Conservation (phyloP, 495 filamentous ascomycete genomes). For the Elasticomyces elasticus region DNA sequence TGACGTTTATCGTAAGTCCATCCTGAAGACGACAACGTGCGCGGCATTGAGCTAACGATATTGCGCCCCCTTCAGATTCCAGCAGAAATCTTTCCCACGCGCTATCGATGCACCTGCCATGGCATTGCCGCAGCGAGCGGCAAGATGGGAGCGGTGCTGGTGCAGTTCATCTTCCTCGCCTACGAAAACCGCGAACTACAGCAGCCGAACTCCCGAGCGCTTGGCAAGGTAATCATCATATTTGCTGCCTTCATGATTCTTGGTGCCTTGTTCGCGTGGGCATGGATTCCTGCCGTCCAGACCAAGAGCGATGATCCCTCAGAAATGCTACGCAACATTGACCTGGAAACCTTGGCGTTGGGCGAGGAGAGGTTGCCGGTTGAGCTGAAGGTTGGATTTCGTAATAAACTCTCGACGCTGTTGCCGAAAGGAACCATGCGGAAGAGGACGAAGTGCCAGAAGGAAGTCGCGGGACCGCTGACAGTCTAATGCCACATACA, state of each 20-base stretch:
- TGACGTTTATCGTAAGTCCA: slow-evolving; percentile 53
- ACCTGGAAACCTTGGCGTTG: neutral
- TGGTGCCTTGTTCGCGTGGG: slow-evolving; percentile 1
- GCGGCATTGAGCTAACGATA: no score
- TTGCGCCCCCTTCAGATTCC: no score
- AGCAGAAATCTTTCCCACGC: slow-evolving; percentile 37
- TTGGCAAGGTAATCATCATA: slow-evolving; percentile 1
- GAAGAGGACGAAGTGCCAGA: neutral
- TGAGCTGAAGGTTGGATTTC: neutral
- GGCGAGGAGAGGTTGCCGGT: neutral
- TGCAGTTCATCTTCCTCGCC: slow-evolving; percentile 22
- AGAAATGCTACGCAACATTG: neutral
- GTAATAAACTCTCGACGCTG: neutral
- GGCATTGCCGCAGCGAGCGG: slow-evolving; percentile 37
- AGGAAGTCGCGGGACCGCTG: no score
- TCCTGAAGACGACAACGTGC: no score
- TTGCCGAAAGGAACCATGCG: neutral
- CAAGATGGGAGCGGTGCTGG: slow-evolving; percentile 35
- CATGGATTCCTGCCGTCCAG: slow-evolving; percentile 10
- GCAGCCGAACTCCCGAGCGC: neutral
- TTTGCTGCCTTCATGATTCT: slow-evolving; percentile 3
- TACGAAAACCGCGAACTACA: neutral
- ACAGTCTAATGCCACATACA: no score
- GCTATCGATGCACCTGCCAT: slow-evolving; percentile 34
- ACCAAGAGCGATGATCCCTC: neutral